phyloP scores from a whole-genome alignment of 2,329 filamentous ascomycete species.

The Colletotrichum filicis region DNA sequence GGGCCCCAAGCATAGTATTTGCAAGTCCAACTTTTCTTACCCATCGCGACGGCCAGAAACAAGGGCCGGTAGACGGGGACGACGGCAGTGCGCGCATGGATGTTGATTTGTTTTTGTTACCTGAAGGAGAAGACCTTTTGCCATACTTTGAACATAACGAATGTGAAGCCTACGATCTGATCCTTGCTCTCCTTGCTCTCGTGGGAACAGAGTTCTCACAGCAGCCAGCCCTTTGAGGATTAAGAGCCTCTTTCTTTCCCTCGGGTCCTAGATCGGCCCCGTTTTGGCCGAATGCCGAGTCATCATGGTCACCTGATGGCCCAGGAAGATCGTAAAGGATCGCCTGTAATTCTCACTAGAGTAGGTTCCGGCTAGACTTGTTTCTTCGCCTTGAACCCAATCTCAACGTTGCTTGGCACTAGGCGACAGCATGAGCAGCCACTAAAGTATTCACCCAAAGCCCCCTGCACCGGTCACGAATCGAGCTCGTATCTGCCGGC shows the following conservation, averaged over 20 bases:
- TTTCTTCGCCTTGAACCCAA: neutral
- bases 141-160: neutral
- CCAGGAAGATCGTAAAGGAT: neutral
- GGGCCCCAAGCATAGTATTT: too few species aligned
- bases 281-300: neutral
- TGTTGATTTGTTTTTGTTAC: neutral
- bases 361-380: neutral
- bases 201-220: too few species aligned
- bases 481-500: slow-evolving; percentile 20
- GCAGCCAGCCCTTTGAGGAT: neutral
- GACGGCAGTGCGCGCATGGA: neutral
- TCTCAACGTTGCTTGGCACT: neutral
- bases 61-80: too few species aligned
- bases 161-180: neutral
- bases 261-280: neutral
- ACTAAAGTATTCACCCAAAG: neutral
- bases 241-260: neutral
- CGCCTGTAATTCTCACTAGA: neutral
- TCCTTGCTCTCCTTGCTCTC: neutral
- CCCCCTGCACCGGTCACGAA: neutral
- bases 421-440: neutral
- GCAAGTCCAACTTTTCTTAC: too few species aligned
- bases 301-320: neutral
- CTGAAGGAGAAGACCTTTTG: neutral
- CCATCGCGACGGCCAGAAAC: too few species aligned